These are phyloP conservation scores for Cyberlindnera maritima DNA, from an alignment of 805 yeast genomes.

Conservation along the genomic window DNA sequence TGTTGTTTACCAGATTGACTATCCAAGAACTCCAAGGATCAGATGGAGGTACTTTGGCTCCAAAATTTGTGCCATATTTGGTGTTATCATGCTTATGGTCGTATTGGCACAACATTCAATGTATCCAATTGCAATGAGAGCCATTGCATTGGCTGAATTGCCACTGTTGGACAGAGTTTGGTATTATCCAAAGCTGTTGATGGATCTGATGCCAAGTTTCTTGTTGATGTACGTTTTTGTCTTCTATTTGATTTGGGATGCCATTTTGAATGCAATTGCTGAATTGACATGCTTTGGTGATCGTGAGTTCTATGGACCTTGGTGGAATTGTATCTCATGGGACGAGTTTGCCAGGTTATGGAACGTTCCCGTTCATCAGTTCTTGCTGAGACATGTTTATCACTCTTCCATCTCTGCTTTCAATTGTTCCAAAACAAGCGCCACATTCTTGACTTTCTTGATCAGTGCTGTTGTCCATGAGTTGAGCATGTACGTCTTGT, in stretches of 20 bases:
- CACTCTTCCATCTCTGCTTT: constrained; percentile 83
- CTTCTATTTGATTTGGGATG: constrained; percentile 94
- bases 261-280: constrained; percentile 84
- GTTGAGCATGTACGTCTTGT: constrained; percentile 85
- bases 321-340: constrained; percentile 98
- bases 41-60: constrained; percentile 66
- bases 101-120: constrained; percentile 70
- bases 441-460: constrained; percentile 75
- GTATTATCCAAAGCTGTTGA: constrained; percentile 54
- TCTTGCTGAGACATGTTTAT: constrained; percentile 88
- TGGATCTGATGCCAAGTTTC: constrained; percentile 81
- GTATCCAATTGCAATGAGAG: constrained; percentile 68
- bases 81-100: constrained; percentile 81
- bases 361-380: constrained; percentile 92
- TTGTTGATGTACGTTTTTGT: constrained; percentile 69
- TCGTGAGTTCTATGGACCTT: constrained; percentile 88
- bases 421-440: constrained; percentile 58
- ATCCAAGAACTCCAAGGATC: constrained; percentile 70
- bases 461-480: constrained; percentile 87
- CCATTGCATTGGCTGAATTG: constrained; percentile 49
- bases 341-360: constrained; percentile 89
- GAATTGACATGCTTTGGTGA: constrained; percentile 87
- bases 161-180: constrained; percentile 44
- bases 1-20: constrained; percentile 75
- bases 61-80: constrained; percentile 79